Evolutionary conservation across 1,284 basidiomycete species (phyloP).

Genomic region (Naganishia sp.): DNA sequence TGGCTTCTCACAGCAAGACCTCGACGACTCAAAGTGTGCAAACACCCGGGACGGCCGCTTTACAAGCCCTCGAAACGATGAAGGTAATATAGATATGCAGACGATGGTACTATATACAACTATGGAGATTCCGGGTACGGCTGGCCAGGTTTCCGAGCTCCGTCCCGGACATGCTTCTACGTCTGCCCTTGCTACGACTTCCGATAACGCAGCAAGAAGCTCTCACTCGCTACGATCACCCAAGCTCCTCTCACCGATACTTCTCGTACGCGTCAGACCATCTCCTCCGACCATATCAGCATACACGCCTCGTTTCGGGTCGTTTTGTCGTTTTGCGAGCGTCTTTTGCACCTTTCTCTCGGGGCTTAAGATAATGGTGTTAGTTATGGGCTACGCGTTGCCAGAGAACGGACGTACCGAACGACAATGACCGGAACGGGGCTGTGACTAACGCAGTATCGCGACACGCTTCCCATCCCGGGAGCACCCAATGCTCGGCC

Average conservation of each 20-base stretch:
- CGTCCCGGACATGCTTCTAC: too few relatives aligned
- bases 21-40: too few relatives aligned
- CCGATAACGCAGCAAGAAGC: neutral
- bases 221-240: slow-evolving; percentile 24
- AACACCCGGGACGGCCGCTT: too few relatives aligned
- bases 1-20: too few relatives aligned
- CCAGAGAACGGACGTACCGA: slow-evolving; percentile 44
- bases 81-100: too few relatives aligned
- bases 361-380: slow-evolving; percentile 56
- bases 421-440: slow-evolving; percentile 92
- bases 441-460: slow-evolving; percentile 81
- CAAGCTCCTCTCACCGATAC: slow-evolving; percentile 31
- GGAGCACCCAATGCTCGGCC: slow-evolving; percentile 61
- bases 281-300: slow-evolving; percentile 45
- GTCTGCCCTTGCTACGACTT: too few relatives aligned
- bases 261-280: slow-evolving; percentile 44
- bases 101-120: too few relatives aligned
- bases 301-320: slow-evolving; percentile 80
- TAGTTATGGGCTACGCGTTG: neutral
- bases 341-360: slow-evolving; percentile 83
- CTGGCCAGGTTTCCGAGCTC: too few relatives aligned
- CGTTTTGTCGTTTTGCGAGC: slow-evolving; percentile 74
- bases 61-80: too few relatives aligned
- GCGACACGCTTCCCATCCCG: slow-evolving; percentile 57
- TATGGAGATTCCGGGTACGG: too few relatives aligned